Evolutionary conservation across 306 rosid species (phyloP).

Genomic region (Dalbergia oliveri): DNA sequence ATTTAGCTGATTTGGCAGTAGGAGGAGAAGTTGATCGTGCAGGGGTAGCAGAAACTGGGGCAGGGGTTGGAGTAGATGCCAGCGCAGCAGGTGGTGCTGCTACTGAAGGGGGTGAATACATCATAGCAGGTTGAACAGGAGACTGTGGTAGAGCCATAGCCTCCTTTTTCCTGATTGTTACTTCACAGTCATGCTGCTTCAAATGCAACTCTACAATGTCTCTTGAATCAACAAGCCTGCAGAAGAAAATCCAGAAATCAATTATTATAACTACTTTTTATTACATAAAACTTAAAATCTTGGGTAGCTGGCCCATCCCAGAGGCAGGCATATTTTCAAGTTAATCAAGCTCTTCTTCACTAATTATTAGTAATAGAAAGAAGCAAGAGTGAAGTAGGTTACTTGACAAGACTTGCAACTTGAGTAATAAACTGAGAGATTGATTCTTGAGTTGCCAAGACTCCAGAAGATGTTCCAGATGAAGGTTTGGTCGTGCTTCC

Average conservation of each 20-base stretch:
- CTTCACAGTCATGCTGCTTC: constrained; percentile 78
- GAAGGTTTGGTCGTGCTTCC: constrained; percentile 48
- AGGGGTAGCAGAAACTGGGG: constrained; percentile 44
- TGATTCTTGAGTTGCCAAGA: constrained; percentile 69
- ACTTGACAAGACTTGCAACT: constrained; percentile 81
- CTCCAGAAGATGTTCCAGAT: constrained; percentile 46
- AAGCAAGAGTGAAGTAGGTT: constrained; percentile 42
- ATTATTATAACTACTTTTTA: background rate
- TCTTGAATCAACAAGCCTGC: constrained; percentile 89
- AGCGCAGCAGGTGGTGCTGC: constrained; percentile 37
- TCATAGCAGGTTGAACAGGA: constrained; percentile 54
- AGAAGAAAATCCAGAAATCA: constrained; percentile 23
- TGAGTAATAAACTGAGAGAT: constrained; percentile 71
- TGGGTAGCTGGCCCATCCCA: background rate
- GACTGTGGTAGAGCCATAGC: constrained; percentile 68
- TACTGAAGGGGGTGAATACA: constrained; percentile 50
- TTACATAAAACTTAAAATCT: background rate
- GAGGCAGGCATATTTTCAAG: background rate
- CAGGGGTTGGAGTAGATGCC: constrained; percentile 36
- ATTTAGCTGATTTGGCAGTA: constrained; percentile 56
- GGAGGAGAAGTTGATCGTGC: constrained; percentile 57
- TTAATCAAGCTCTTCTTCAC: background rate
- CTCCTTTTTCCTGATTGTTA: constrained; percentile 74
- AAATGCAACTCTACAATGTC: constrained; percentile 79
- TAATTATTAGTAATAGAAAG: background rate